A percentile compares a stretch with the other conserved stretches of the same genome.
phyloP scores from a whole-genome alignment of 495 filamentous ascomycete species.

The Elasticomyces elasticus region DNA sequence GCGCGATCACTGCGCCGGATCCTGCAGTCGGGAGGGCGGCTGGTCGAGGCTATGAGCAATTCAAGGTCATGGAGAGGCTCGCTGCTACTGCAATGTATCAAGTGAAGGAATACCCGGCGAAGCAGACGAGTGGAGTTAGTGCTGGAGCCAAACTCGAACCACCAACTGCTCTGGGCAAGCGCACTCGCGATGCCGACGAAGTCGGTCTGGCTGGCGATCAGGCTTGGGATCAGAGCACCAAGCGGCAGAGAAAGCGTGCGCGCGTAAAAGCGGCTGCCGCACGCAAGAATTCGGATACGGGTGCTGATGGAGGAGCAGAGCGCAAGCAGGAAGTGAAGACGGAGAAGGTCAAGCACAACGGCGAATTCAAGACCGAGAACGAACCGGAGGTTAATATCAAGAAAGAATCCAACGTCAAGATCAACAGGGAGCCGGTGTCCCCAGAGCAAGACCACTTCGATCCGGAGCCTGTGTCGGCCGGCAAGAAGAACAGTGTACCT shows the following conservation, averaged over 20 bases:
- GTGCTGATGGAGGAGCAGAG: neutral
- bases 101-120: conserved; percentile 7
- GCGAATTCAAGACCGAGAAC: no score
- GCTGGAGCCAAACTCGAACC: neutral
- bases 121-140: neutral
- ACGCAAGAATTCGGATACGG: neutral
- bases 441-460: neutral
- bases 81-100: conserved; percentile 19
- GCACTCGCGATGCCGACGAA: neutral
- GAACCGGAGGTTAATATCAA: neutral
- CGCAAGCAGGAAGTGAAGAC: neutral
- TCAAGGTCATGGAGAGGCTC: conserved; percentile 6
- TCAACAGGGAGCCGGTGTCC: no score
- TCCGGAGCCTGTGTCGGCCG: neutral
- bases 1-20: conserved; percentile 7
- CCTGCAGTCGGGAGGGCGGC: conserved; percentile 3
- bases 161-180: neutral
- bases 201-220: neutral
- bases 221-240: neutral
- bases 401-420: neutral
- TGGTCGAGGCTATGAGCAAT: conserved; percentile 3
- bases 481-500: conserved; percentile 21
- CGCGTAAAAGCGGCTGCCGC: neutral
- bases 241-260: neutral
- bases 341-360: neutral